Evolutionary conservation across 2,329 filamentous ascomycete genomes (phyloP).

Genomic region (Xenoacremonium recifei): DNA sequence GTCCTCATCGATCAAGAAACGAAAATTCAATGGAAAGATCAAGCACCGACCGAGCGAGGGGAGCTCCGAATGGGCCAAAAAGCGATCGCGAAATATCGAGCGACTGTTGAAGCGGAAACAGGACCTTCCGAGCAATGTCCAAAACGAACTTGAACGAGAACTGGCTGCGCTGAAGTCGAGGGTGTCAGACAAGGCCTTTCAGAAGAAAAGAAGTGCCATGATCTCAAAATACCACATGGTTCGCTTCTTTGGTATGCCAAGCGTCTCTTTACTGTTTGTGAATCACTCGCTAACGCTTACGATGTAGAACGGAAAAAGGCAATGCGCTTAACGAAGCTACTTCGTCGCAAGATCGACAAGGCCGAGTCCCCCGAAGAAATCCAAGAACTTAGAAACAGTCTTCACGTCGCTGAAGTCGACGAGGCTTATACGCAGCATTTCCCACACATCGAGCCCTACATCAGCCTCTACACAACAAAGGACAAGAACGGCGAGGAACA

Average conservation of each 20-base stretch:
- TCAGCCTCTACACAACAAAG: slow-evolving; percentile 53
- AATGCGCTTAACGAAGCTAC: slow-evolving; percentile 62
- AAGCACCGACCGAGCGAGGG: slow-evolving; percentile 46
- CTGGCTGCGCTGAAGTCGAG: slow-evolving; percentile 65
- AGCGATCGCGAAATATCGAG: slow-evolving; percentile 67
- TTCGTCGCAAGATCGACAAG: slow-evolving; percentile 56
- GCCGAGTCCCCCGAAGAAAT: slow-evolving; percentile 51
- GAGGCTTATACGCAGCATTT: slow-evolving; percentile 73
- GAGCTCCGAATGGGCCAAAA: slow-evolving; percentile 63
- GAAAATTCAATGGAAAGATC: slow-evolving; percentile 30
- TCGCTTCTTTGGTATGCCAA: slow-evolving; percentile 70
- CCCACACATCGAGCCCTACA: slow-evolving; percentile 69
- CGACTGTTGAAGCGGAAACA: slow-evolving; percentile 61
- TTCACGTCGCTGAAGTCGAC: slow-evolving; percentile 72
- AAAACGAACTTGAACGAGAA: slow-evolving; percentile 70
- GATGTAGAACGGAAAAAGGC: slow-evolving; percentile 69
- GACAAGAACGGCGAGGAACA: slow-evolving; percentile 27
- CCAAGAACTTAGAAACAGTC: slow-evolving; percentile 49
- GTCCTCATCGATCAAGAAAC: slow-evolving; percentile 27
- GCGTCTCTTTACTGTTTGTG: neutral
- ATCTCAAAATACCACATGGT: slow-evolving; percentile 82
- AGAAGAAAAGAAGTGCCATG: slow-evolving; percentile 65
- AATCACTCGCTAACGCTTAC: slow-evolving; percentile 10
- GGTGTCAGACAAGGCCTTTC: slow-evolving; percentile 56
- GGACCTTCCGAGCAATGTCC: slow-evolving; percentile 65